phyloP scores from a whole-genome alignment of 2,329 filamentous ascomycete species.

The Rosellinia necatrix region DNA sequence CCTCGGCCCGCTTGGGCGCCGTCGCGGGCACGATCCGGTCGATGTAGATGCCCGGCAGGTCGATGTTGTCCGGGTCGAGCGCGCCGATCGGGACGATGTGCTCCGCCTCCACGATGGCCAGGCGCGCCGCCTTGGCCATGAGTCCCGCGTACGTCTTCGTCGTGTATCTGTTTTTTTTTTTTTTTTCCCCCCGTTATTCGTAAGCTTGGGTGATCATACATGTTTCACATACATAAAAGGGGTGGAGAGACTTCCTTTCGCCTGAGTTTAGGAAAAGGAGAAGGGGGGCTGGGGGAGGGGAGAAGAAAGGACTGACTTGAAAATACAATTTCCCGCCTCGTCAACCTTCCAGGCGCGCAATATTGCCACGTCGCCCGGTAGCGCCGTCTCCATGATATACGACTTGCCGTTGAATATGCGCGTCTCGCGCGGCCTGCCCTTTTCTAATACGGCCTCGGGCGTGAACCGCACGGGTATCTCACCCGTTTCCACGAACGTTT shows the following conservation, averaged over 20 bases:
- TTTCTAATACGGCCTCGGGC: constrained; percentile 64
- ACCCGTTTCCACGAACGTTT: constrained; percentile 69
- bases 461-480: constrained; percentile 68
- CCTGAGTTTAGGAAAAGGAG: too few species aligned
- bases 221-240: too few species aligned
- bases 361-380: constrained; percentile 78
- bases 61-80: constrained; percentile 74
- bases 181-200: too few species aligned
- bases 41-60: constrained; percentile 82
- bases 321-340: constrained; percentile 77
- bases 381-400: constrained; percentile 77
- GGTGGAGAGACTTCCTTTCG: too few species aligned
- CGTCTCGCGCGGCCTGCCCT: constrained; percentile 69
- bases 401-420: constrained; percentile 73
- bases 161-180: constrained; percentile 63
- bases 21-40: constrained; percentile 79
- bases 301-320: constrained; percentile 59
- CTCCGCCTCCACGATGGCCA: constrained; percentile 84
- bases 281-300: not conserved
- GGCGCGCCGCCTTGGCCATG: constrained; percentile 79
- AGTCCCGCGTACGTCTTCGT: constrained; percentile 76
- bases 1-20: constrained; percentile 72
- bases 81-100: constrained; percentile 77
- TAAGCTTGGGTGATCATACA: too few species aligned
- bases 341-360: constrained; percentile 78